These are phyloP conservation scores for Diatrype stigma DNA, from an alignment of 2,329 filamentous ascomycete species.

Conservation along the genomic window DNA sequence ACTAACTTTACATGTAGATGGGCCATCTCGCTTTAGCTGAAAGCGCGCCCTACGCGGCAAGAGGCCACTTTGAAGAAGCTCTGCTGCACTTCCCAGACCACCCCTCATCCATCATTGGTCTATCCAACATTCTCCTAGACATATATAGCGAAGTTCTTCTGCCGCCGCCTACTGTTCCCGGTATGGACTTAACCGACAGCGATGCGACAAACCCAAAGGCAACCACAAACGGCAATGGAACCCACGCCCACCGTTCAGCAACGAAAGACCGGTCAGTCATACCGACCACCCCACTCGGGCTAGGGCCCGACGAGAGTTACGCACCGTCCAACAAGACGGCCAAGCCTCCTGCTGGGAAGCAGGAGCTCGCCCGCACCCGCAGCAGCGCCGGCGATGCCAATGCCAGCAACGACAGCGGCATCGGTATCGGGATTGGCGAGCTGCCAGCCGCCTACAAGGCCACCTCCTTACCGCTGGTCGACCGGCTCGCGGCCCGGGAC, in stretches of 20 bases:
- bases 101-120: constrained; percentile 70
- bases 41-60: constrained; percentile 62
- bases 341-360: constrained; percentile 42
- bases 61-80: constrained; percentile 76
- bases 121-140: constrained; percentile 83
- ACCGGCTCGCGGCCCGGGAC: constrained; percentile 84
- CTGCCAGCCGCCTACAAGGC: constrained; percentile 52
- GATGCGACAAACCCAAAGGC: constrained; percentile 15
- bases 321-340: constrained; percentile 18
- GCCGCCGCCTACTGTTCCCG: constrained; percentile 50
- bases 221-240: constrained; percentile 5
- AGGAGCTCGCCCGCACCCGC: constrained; percentile 7
- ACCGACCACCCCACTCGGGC: constrained; percentile 44
- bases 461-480: constrained; percentile 65
- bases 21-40: constrained; percentile 64
- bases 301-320: too few species aligned
- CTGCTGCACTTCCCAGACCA: constrained; percentile 78
- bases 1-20: constrained; percentile 40
- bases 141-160: constrained; percentile 70
- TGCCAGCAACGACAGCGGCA: constrained; percentile 11
- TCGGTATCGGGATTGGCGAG: constrained; percentile 39
- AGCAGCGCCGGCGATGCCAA: constrained; percentile 9
- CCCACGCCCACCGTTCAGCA: constrained; percentile 3
- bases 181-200: constrained; percentile 32
- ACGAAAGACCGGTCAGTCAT: constrained; percentile 21